phyloP scores from a whole-genome alignment of 495 filamentous ascomycete species.

The Podospora bellae-mahoneyi region DNA sequence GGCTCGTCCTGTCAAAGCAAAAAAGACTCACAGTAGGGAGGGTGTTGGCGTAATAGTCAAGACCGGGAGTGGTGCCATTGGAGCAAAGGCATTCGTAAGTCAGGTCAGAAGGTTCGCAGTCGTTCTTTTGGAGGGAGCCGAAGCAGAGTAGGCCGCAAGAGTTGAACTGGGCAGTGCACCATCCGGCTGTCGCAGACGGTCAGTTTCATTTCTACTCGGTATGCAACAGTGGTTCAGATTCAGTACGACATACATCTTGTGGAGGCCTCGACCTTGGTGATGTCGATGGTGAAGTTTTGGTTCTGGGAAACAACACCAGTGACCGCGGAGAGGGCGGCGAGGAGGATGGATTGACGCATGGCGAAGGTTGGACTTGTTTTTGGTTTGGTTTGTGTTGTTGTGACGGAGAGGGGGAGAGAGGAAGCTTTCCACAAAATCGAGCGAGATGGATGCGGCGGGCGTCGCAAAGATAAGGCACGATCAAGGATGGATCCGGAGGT shows the following conservation, averaged over 20 bases:
- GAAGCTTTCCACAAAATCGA: slow-evolving; percentile 1
- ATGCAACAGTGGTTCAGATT: neutral
- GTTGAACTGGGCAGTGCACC: slow-evolving; percentile 38
- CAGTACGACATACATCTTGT: slow-evolving; percentile 24
- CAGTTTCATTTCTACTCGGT: neutral
- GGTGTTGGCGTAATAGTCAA: slow-evolving; percentile 38
- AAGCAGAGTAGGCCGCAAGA: slow-evolving; percentile 36
- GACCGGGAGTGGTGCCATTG: slow-evolving; percentile 35
- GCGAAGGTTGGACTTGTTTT: slow-evolving; percentile 14
- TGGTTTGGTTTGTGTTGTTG: slow-evolving; percentile 1
- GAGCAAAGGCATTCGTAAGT: slow-evolving; percentile 34
- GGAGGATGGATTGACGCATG: slow-evolving; percentile 32
- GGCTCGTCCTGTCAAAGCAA: neutral
- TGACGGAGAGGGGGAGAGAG: neutral
- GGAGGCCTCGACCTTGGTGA: slow-evolving; percentile 16
- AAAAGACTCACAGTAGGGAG: slow-evolving; percentile 33
- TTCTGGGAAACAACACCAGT: slow-evolving; percentile 28
- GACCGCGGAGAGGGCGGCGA: slow-evolving; percentile 35
- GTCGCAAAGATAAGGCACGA: slow-evolving; percentile 2
- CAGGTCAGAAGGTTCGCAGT: slow-evolving; percentile 30
- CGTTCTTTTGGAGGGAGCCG: slow-evolving; percentile 19
- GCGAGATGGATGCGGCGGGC: neutral
- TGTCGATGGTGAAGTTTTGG: slow-evolving; percentile 36
- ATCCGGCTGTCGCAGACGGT: slow-evolving; percentile 21
- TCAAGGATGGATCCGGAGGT: neutral